Conservation (phyloP, 306 rosid species). For the Pterocarpus santalinus region DNA sequence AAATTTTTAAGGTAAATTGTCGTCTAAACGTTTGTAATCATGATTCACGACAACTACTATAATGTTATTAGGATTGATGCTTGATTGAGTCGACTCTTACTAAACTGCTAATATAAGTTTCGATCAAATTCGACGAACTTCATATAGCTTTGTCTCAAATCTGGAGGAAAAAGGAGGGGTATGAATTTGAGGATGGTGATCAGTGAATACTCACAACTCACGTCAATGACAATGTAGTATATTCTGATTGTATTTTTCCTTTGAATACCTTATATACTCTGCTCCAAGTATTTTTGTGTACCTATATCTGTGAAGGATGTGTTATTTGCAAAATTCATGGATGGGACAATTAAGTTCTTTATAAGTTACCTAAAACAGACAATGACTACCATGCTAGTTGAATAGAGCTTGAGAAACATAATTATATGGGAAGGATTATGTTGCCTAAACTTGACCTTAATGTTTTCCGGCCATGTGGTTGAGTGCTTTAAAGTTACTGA, state of each 20-base stretch:
- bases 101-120: background rate
- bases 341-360: background rate
- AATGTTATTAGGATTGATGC: background rate
- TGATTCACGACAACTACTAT: background rate
- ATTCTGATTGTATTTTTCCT: background rate
- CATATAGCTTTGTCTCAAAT: conserved; percentile 1
- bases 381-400: background rate
- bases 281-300: background rate
- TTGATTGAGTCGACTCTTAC: conserved; percentile 10
- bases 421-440: background rate
- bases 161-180: background rate
- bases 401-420: conserved; percentile 1
- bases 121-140: background rate
- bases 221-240: background rate
- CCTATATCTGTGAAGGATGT: background rate
- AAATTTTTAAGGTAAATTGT: conserved; percentile 8
- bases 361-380: background rate
- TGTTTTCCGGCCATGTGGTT: conserved; percentile 5
- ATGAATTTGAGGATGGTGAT: background rate
- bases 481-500: background rate
- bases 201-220: background rate
- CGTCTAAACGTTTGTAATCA: background rate
- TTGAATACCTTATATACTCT: background rate
- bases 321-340: background rate
- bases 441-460: background rate